Base-by-base conservation (phyloP, 1,284 basidiomycete genomes). In the Exobasidium cylindrosporum region DNA sequence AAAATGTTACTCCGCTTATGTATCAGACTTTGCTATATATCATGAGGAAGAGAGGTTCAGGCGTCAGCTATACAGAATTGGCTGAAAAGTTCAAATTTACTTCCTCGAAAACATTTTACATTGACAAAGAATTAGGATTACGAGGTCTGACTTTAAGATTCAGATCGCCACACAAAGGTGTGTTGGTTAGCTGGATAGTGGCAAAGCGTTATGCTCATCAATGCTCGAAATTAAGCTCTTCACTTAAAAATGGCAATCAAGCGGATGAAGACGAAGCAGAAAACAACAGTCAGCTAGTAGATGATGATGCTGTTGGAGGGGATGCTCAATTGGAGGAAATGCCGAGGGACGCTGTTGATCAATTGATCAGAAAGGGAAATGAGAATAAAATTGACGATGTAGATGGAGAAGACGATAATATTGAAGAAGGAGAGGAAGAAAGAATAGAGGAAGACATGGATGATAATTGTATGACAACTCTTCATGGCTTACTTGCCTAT, bases 211-310 rank as follows among this genome's bases (percentile, higher is more conserved):
- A 40, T 17, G 35, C 35, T 17, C 35, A 40, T 17, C 35, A 10
- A 10, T 40, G 35, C 17, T 10, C 7, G 35, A 40, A 40, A 7
- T 17, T 40, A 40, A 17, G 17, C 35, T 40, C 35, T 17, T 10
- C 35, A 10, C 35, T 10, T 17, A 26, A 7, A 7, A 31, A 50
- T 7, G 47, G 21, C 10, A 21, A 50, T 7, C 10, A 50, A 24
- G 47, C 7, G 21, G 47, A 50, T 21, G 47, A 50, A 50, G 47
- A 50, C 21, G 47, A 50, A 10, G 35, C 10, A 40, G 35, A 40
- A 40, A 17, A 17, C 10, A 7, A 40, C 10, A 40, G 7, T 40
- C 10, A 40, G 7, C 10, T 7, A 40, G 35, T 7, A 40, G 35
- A 40, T 40, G 35, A 17, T 7, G 10, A 40, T 10, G 35, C 10